Base-by-base conservation (phyloP, 2,329 filamentous ascomycete species). In the Paraphaeosphaeria sporulosa region DNA sequence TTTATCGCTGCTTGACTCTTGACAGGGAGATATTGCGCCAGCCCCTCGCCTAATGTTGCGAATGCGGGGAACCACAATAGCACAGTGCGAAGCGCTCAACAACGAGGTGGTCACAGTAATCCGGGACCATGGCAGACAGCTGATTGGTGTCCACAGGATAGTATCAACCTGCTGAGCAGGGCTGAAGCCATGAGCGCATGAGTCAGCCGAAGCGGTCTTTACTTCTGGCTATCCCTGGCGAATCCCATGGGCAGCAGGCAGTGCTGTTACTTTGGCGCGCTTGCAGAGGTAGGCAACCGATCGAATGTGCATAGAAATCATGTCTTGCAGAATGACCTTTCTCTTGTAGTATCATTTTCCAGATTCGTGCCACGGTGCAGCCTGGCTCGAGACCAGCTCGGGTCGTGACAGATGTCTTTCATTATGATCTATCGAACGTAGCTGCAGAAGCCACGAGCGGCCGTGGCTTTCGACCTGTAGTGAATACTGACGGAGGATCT, bases 331-430 rank as follows among this genome's bases (percentile, higher is more conserved):
- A 32, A n/a, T 13, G 17, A 15, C n/a, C 36, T 36, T 19, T 21
- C 12, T 54, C 40, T 54, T 32, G 9, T n/a, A 23, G 17, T 13
- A 40, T 40, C 38, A n/a, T 43, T 27, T 47, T 55, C 27, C 5
- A 38, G 25, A 2, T 46, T 47, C 27, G 27, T 13, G 36, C 21
- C 19, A 46, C 52, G n/a, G 46, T 54, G 62, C 54, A 52, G 51
- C 59, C 51, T 51, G 57, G 36, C 57, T 63, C 58, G 55, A 58
- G 47, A 42, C 59, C 58, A 62, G 60, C 61, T 60, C 58, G 46
- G 59, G 58, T 53, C 55, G 49, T 58, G 62, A 58, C 52, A 61
- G 54, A 58, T 34, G 38, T 43, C 25, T 55, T 55, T 32, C 27
- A 62, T 62, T 57, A 25, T 55, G 34, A 55, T 57, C 57, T 62